phyloP scores from a whole-genome alignment of 192 early-diverging fungal species.

The Chytriomyces confervae region DNA sequence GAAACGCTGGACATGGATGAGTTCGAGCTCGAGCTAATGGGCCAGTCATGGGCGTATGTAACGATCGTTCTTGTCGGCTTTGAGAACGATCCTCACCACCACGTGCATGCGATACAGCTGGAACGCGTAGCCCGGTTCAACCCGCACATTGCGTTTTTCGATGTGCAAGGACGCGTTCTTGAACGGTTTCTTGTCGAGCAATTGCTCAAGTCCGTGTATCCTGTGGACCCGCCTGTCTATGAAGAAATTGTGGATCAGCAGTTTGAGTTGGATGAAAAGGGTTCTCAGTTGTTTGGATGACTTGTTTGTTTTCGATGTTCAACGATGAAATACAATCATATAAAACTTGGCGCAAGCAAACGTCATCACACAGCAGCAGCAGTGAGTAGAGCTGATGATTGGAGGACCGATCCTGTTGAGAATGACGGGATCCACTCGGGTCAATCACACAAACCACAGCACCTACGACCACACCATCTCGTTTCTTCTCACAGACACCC shows the following conservation, averaged over 20 bases:
- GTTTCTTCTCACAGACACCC: no score
- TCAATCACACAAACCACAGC: no score
- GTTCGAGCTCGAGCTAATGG: slow-evolving; percentile 25
- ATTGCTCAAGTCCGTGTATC: slow-evolving; percentile 23
- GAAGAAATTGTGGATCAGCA: not conserved
- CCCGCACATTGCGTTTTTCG: slow-evolving; percentile 11
- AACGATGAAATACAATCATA: no score
- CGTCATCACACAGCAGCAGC: no score
- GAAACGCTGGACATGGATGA: slow-evolving; percentile 23
- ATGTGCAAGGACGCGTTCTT: slow-evolving; percentile 18
- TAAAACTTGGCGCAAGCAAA: no score
- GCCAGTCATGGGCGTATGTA: slow-evolving; percentile 16
- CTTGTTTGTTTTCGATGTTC: no score
- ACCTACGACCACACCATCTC: no score
- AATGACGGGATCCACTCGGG: no score
- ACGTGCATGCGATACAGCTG: slow-evolving; percentile 17
- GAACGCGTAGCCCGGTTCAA: slow-evolving; percentile 15
- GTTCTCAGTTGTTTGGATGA: no score
- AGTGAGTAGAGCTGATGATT: no score
- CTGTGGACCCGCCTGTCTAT: slow-evolving; percentile 20
- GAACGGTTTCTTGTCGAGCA: slow-evolving; percentile 21
- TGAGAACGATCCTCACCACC: slow-evolving; percentile 12
- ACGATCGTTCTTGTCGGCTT: slow-evolving; percentile 20
- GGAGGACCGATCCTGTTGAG: no score
- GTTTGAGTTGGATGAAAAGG: slow-evolving; percentile 1